phyloP scores from a whole-genome alignment of 495 filamentous ascomycete species.

The Bacidia rubella region DNA sequence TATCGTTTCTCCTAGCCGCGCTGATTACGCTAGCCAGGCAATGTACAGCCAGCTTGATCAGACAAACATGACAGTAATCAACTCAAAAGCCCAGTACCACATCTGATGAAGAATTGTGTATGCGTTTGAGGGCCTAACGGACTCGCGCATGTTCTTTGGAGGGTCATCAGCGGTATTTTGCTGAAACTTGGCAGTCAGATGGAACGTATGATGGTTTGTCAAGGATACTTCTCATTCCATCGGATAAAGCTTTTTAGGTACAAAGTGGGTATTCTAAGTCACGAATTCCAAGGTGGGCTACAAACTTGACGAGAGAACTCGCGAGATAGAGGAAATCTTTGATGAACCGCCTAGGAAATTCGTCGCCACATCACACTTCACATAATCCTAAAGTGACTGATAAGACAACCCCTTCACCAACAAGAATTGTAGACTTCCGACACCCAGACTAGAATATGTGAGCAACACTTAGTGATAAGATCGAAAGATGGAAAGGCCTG shows the following conservation, averaged over 20 bases:
- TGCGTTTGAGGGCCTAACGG: too few relatives aligned
- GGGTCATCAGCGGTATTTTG: too few relatives aligned
- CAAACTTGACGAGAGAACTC: background rate
- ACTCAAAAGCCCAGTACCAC: too few relatives aligned
- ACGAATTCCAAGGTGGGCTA: background rate
- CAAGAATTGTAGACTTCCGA: background rate
- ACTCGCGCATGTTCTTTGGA: too few relatives aligned
- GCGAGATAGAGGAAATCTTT: background rate
- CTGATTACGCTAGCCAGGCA: too few relatives aligned
- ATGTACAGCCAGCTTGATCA: too few relatives aligned
- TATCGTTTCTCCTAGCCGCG: too few relatives aligned
- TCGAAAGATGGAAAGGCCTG: background rate
- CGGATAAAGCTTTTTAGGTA: slow-evolving; percentile 2
- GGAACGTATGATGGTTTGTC: too few relatives aligned
- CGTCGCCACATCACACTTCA: slow-evolving; percentile 2
- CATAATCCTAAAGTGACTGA: background rate
- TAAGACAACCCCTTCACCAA: background rate
- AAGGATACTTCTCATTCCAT: too few relatives aligned
- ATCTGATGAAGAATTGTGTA: too few relatives aligned
- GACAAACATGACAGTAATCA: too few relatives aligned
- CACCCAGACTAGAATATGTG: background rate
- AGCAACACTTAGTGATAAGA: background rate
- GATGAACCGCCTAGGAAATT: slow-evolving; percentile 1
- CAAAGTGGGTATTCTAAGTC: slow-evolving; percentile 1
- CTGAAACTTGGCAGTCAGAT: too few relatives aligned